Evolutionary conservation across 1,139 yeast genomes (phyloP), one percentile per base, ranked within the genome.

Genomic region (Spencermartinsiella ligniputridi): DNA sequence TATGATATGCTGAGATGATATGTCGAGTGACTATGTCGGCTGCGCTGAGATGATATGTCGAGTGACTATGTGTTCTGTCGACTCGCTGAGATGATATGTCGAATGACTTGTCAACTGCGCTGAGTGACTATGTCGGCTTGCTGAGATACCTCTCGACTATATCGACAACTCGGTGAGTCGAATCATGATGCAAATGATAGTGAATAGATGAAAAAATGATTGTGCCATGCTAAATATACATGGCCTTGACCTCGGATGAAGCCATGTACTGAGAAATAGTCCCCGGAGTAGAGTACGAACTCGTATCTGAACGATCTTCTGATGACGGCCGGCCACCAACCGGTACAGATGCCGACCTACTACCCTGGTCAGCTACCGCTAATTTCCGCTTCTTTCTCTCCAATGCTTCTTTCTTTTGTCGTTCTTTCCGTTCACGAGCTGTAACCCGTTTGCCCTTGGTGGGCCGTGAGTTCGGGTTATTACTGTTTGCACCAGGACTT

Each of bases 391-490:
- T 45, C 41, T 52, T 51, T 24, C 66, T 53, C 19, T 60, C 65
- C 34, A 50, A 41, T 8, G 63, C 60, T 36, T 56, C 59, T 16
- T 55, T 51, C 41, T 62, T 61, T 44, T 61, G 66, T 20, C 52
- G 45, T 40, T 61, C 66, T 47, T 61, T 60, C 42, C 57, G 52
- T 39, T 61, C 63, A n/a, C 64, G 53, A 3, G 61, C 57, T 3
- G 61, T 56, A 32, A 52, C 41, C 8, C 57, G 51, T 24, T 46
- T 46, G 17, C 35, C 40, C 35, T 34, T 33, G 39, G 20, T 32
- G 16, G 16, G 3, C n/a, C 12, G 12, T 18, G 33, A 11, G 13
- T 19, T 16, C 21, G 40, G 20, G 18, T 35, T 35, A 27, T 35
- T 19, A 34, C 30, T 15, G 16, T 47, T 37, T 21, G 39, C 17